These are phyloP conservation scores for Kodamaea nitidulidarum DNA, from an alignment of 805 yeast species.

Conservation along the genomic window DNA sequence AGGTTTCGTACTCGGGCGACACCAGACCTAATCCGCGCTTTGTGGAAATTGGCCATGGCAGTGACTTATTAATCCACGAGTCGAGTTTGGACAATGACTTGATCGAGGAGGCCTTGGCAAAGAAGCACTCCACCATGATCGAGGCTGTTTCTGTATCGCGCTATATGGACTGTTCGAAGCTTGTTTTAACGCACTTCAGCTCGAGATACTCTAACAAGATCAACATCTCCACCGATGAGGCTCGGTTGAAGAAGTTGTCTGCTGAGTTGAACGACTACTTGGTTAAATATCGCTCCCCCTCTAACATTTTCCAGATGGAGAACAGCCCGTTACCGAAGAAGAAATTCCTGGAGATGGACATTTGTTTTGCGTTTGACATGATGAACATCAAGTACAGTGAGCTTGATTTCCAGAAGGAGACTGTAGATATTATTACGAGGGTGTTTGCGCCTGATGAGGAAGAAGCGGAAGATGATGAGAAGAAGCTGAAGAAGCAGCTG, in stretches of 20 bases:
- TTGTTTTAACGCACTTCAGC: slow-evolving; percentile 87
- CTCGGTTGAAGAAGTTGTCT: slow-evolving; percentile 20
- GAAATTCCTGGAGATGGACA: slow-evolving; percentile 28
- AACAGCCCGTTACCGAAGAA: slow-evolving; percentile 6
- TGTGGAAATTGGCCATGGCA: slow-evolving; percentile 57
- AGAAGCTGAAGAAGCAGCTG: slow-evolving; percentile 21
- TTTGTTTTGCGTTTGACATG: slow-evolving; percentile 39
- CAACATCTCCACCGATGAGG: slow-evolving; percentile 23
- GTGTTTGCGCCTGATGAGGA: slow-evolving; percentile 25
- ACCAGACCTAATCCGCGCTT: slow-evolving; percentile 77
- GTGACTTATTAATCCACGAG: slow-evolving; percentile 85
- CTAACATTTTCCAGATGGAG: slow-evolving; percentile 24
- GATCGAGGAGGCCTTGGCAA: slow-evolving; percentile 70
- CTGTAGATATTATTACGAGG: slow-evolving; percentile 23
- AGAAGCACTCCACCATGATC: slow-evolving; percentile 82
- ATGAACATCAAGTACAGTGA: slow-evolving; percentile 30
- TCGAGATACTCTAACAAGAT: slow-evolving; percentile 62
- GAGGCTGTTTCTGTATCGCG: slow-evolving; percentile 76
- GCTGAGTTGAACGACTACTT: slow-evolving; percentile 27
- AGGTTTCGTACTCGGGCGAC: slow-evolving; percentile 89
- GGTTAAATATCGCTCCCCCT: slow-evolving; percentile 16
- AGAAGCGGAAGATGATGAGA: slow-evolving; percentile 11
- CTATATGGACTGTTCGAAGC: slow-evolving; percentile 65
- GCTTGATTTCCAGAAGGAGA: slow-evolving; percentile 24
- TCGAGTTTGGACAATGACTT: slow-evolving; percentile 85